phyloP scores from a whole-genome alignment of 2,329 filamentous ascomycete species.

The Aspergillus arachidicola region DNA sequence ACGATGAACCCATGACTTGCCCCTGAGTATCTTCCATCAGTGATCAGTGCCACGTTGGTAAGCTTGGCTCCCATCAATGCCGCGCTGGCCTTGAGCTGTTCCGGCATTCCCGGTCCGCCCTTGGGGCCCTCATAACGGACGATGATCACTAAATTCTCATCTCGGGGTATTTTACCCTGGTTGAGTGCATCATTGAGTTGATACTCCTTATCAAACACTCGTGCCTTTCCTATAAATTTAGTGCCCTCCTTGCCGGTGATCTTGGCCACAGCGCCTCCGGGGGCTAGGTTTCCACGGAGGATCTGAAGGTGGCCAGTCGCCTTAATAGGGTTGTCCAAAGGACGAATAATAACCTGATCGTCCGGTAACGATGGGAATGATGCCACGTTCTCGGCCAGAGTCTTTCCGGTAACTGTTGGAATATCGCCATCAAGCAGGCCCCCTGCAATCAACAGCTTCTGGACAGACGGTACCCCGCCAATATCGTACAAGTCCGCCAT shows the following conservation, averaged over 20 bases:
- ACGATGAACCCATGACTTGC: constrained; percentile 92
- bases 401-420: constrained; percentile 81
- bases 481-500: constrained; percentile 88
- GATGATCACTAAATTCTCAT: constrained; percentile 83
- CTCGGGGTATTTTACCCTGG: constrained; percentile 67
- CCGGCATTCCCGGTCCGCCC: constrained; percentile 93
- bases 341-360: constrained; percentile 80
- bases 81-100: constrained; percentile 84
- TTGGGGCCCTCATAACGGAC: constrained; percentile 94
- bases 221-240: constrained; percentile 75
- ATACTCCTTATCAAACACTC: constrained; percentile 84
- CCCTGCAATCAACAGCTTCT: constrained; percentile 80
- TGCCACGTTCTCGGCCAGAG: constrained; percentile 77
- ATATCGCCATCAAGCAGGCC: constrained; percentile 76
- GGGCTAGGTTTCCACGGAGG: constrained; percentile 82
- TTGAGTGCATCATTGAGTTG: constrained; percentile 75
- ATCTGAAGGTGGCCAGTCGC: constrained; percentile 84
- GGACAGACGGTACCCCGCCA: constrained; percentile 80
- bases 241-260: constrained; percentile 95
- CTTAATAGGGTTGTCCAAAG: constrained; percentile 83
- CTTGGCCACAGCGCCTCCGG: constrained; percentile 88
- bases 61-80: constrained; percentile 92
- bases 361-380: constrained; percentile 75
- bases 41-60: constrained; percentile 85
- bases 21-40: constrained; percentile 86